Evolutionary conservation across 2,329 filamentous ascomycete genomes (phyloP), one percentile per base, ranked within the genome.

Genomic region (Dothistroma pini): DNA sequence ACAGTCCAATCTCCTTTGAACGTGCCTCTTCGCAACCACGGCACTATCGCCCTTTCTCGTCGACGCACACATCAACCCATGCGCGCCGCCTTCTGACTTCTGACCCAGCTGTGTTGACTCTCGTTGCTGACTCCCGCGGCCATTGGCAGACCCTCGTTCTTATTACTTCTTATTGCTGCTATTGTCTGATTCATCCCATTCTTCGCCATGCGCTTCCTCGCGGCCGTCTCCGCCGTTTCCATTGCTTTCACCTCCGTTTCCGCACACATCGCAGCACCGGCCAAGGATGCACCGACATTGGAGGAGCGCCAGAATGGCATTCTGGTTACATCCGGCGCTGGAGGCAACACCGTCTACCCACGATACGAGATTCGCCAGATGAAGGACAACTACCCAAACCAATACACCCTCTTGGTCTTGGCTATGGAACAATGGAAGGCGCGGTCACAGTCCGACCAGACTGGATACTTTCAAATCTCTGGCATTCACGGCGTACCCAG

Each of bases 401-500:
- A 70, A 60, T 70, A 67, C 62, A 64, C 58, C 1, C 62, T 71
- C 31, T 65, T 71, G 44, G 59, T 71, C 38, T 63, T 70, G 11
- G 67, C 65, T 0, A 32, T 71, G 64, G 55, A 63, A 22, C 48
- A 60, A 50, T 70, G 63, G 61, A 56, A 65, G 56, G 53, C 32
- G n/a, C 31, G 50, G 8, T 31, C 49, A 44, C 29, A 59, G 44
- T 19, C 29, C 53, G 16, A 56, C 21, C 56, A 64, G 44, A 56
- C 31, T 47, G 48, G 51, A 44, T 71, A 63, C 57, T 70, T 59
- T 56, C 57, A 59, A n/a, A 63, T 71, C 47, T 63, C 69, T 14
- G 48, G 60, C 12, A 69, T 71, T 31, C 69, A 71, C 60, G 69
- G 69, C 25, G 68, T 70, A 11, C 69, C 69, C 1, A 58, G 65